Conservation (phyloP, 805 yeast genomes). For the Ogataea henricii region DNA sequence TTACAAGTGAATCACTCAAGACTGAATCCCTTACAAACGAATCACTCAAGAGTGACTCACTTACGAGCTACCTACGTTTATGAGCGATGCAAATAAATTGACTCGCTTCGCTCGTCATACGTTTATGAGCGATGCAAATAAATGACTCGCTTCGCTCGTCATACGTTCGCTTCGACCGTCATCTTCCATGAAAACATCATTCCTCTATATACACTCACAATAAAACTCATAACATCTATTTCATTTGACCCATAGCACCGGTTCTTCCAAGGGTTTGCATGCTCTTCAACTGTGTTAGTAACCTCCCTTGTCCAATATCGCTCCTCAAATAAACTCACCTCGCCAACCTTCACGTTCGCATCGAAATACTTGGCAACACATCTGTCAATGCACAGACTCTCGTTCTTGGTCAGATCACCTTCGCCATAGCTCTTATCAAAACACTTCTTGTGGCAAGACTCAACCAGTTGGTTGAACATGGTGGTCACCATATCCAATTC, state of each 20-base stretch:
- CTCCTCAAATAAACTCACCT: constrained; percentile 28
- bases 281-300: constrained; percentile 20
- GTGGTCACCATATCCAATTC: constrained; percentile 97
- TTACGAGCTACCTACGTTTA: no score
- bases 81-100: no score
- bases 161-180: no score
- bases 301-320: no score
- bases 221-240: constrained; percentile 1
- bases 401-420: constrained; percentile 75
- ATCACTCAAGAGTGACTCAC: no score
- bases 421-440: constrained; percentile 66
- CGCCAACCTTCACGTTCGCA: constrained; percentile 93
- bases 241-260: constrained; percentile 33
- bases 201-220: constrained; percentile 18
- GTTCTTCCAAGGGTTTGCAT: constrained; percentile 42
- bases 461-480: constrained; percentile 90
- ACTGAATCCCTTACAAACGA: no score
- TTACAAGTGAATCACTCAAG: no score
- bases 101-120: no score
- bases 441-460: constrained; percentile 87
- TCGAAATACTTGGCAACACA: constrained; percentile 95
- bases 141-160: no score
- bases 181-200: no score
- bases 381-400: constrained; percentile 88
- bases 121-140: no score